phyloP scores from a whole-genome alignment of 192 early-diverging fungal genomes.

The Funneliformis mosseae region DNA sequence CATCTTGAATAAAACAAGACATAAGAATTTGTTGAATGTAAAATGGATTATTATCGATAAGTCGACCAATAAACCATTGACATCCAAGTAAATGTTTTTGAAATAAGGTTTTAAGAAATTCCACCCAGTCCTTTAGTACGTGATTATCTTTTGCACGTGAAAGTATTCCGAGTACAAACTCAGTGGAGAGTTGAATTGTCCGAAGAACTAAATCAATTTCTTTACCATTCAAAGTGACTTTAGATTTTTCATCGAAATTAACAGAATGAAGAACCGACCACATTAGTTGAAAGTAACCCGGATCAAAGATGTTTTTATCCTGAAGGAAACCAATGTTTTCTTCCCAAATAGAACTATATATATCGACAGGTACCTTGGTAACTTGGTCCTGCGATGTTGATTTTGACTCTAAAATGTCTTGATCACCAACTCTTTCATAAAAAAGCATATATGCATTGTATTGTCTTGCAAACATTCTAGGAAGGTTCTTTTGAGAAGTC shows the following conservation, averaged over 20 bases:
- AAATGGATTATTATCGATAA: conserved; percentile 28
- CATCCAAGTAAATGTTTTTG: conserved; percentile 40
- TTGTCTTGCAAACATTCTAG: conserved; percentile 45
- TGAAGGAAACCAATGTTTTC: conserved; percentile 43
- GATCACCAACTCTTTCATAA: conserved; percentile 41
- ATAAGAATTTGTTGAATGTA: conserved; percentile 39
- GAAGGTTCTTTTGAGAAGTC: conserved; percentile 40
- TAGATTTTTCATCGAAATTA: not conserved
- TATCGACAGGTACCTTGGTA: conserved; percentile 35
- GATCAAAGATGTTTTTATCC: conserved; percentile 48
- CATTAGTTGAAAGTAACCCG: conserved; percentile 42
- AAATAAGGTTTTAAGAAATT: conserved; percentile 42
- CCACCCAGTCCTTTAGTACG: conserved; percentile 42
- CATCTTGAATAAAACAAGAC: conserved; percentile 44
- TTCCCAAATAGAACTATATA: conserved; percentile 41
- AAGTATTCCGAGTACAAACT: conserved; percentile 46
- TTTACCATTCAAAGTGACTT: not conserved
- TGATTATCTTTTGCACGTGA: conserved; percentile 44
- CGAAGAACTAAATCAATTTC: conserved; percentile 33
- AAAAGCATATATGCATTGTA: conserved; percentile 62
- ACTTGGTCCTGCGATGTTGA: not conserved
- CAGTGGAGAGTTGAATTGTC: conserved; percentile 39
- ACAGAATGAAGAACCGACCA: conserved; percentile 42
- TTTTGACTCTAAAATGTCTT: not conserved
- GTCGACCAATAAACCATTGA: conserved; percentile 36